Evolutionary conservation across 1,284 basidiomycete genomes (phyloP), one percentile per base, ranked within the genome.

Genomic region (Tylopilus sp.): DNA sequence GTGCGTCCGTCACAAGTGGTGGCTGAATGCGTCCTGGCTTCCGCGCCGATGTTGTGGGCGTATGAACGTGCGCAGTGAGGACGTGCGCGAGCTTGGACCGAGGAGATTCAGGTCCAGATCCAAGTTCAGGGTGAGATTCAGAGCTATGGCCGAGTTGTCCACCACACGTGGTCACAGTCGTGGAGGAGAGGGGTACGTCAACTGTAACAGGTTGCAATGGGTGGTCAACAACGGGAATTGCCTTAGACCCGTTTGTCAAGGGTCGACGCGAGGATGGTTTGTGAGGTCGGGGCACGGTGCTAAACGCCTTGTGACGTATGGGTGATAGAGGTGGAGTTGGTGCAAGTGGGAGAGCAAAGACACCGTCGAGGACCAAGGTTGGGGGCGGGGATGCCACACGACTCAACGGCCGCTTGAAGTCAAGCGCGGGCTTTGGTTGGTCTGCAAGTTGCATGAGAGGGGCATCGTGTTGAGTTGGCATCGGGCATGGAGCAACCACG

Each of bases 61-160:
- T 39, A 1, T 24, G 41, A 22, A 32, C n/a, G 24, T 63, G 58
- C 3, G 64, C 29, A 1, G 53, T 61, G n/a, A 72, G 61, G 22
- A 72, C 70, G 18, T 36, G 64, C 15, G 72, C 72, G 18, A 73
- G 72, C 52, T 63, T 73, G 2, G 74, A 74, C 5, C 74, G 64
- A 4, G 72, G 74, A 1, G 70, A 74, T 15, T 74, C 70, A 0
- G 47, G n/a, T 16, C 33, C 26, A 29, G 36, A 8, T 22, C n/a
- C 44, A 47, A 8, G 47, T 36, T 29, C 29, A 29, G 29, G 29
- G 29, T 36, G 47, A 13, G 47, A 15, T 49, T n/a, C n/a, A 13
- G 47, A n/a, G 0, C 29, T 29, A 29, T 29, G 6, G 29, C n/a
- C 57, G 7, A n/a, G 8, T 2, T 26, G 44, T n/a, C 6, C 53